Evolutionary conservation across 2,329 filamentous ascomycete species (phyloP), one percentile per base, ranked within the genome.

Genomic region (Neonectria neomacrospora): DNA sequence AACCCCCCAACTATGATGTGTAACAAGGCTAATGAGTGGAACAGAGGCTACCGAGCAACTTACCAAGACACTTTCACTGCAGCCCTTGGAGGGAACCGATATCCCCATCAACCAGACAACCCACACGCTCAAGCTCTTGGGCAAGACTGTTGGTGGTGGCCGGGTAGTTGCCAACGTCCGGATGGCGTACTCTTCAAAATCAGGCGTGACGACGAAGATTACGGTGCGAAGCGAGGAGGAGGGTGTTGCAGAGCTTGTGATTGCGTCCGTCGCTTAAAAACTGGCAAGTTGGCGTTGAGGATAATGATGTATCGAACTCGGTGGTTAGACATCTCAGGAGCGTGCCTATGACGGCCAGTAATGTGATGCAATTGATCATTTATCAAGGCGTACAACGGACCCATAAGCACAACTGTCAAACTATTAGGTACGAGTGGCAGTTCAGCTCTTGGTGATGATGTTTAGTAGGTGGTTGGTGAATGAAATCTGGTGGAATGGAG

Each of bases 191-290:
- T 96, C 93, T 65, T 89, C 91, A 73, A 97, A 96, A 86, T 91
- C 90, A 53, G 96, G 96, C 55, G 94, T 98, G 26, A 97, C 96
- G 62, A 96, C 95, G 75, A 98, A 98, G 87, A 93, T 99, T 72
- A 92, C 91, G 55, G 92, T 95, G 65, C 88, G 96, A 76, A 92
- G 91, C 78, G 96, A 99, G 79, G 96, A 99, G 80, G 93, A 96
- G 76, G 93, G 93, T 59, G 89, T 99, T 75, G 94, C 96, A 65
- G 86, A 89, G 64, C 84, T 96, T 78, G 88, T 98, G 64, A 87
- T 97, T 77, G 92, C 89, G 70, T 94, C 93, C 73, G 90, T 97
- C 77, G 90, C 92, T 77, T 96, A 88, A 86, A 70, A 68, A 64
- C 60, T 66, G 68, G 71, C 65, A 74, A 69, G 74, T 67, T 58